Conservation (phyloP, 495 filamentous ascomycete species). For the Aspergillus sparsus region DNA sequence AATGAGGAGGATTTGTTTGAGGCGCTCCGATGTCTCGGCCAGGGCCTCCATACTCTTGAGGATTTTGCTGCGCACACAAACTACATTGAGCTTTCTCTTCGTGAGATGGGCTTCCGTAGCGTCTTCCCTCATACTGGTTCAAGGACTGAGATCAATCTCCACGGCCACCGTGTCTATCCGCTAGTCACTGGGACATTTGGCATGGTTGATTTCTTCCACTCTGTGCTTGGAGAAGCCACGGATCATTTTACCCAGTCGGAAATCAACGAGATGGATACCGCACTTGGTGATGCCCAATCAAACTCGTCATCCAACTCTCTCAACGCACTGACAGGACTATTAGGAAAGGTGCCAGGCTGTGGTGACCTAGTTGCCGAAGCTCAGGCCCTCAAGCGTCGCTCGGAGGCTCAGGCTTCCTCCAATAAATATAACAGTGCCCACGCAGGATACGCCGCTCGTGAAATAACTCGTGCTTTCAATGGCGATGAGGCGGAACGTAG, state of each 20-base stretch:
- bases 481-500: conserved; percentile 17
- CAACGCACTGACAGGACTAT: conserved; percentile 65
- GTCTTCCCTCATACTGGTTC: conserved; percentile 88
- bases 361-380: conserved; percentile 78
- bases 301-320: conserved; percentile 46
- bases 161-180: conserved; percentile 75
- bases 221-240: conserved; percentile 91
- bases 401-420: conserved; percentile 71
- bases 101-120: conserved; percentile 77
- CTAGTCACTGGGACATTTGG: conserved; percentile 90
- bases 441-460: conserved; percentile 34
- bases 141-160: conserved; percentile 69
- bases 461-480: conserved; percentile 15
- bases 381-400: conserved; percentile 67
- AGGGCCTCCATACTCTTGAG: conserved; percentile 90
- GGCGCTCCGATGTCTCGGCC: conserved; percentile 83
- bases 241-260: conserved; percentile 97
- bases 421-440: conserved; percentile 46
- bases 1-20: conserved; percentile 87
- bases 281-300: conserved; percentile 62
- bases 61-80: conserved; percentile 97
- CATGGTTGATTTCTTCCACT: conserved; percentile 94
- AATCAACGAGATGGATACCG: conserved; percentile 82
- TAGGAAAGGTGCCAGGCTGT: conserved; percentile 78
- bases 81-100: conserved; percentile 83